Base-by-base conservation (phyloP, 331 rosid species). In the Quercus tomentella region DNA sequence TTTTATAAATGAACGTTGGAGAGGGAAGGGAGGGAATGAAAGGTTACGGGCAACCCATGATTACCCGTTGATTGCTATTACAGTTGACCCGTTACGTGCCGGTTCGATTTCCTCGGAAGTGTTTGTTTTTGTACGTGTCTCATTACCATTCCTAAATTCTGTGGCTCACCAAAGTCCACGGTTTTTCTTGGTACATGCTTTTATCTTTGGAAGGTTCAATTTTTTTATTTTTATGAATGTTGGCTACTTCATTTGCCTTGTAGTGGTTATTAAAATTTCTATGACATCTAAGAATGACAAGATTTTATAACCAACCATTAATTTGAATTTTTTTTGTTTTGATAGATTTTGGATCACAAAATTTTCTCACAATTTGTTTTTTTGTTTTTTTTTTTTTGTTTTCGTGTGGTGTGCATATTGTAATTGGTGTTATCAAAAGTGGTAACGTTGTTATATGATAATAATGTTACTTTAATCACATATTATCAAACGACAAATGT, bases 141-240 rank as follows among this genome's bases (percentile, higher is more conserved):
- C 1, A 12, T 23, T 4, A 10, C 15, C 11, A 2, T 2, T 2
- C 49, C 49, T 9, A 41, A 41, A 41, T 23, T 86, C 31, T 73
- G 88, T 86, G 90, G 88, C 80, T 72, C 61, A 7, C 84, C 82
- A 77, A 75, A 68, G 16, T 72, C 52, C 16, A 6, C 80, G 82
- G 6, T 55, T 33, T 51, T 73, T 41, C 37, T 67, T 35, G 28
- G 52, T 67, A 4, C 2, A 67, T 4, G 18, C 5, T 33, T 63
- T 6, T 26, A 63, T 26, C 49, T 63, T 26, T 28, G 41, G 35
- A 20, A 4, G 67, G 33, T 4, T 41, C 14, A 41, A 2, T 9
- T 41, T 41, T 41, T 41, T 41, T 58, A 4, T 9, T 60, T 60
- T 60, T 4, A 11, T 21, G 26, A 25, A 58, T 28, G 15, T 35